Base-by-base conservation (phyloP, 768 basidiomycete species). In the Omphalotus guepiniiformis region DNA sequence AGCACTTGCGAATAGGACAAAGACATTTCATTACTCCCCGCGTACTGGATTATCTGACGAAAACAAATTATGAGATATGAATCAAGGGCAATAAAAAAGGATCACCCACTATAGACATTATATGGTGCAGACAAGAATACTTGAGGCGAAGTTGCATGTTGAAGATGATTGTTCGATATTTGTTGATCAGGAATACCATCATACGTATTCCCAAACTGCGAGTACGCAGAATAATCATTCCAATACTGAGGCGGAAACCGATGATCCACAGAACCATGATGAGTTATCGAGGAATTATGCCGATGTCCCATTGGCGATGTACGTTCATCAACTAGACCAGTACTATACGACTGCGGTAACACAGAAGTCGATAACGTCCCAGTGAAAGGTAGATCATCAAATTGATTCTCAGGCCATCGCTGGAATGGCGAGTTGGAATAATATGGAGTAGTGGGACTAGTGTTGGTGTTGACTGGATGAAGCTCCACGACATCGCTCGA, bases 301-400 rank as follows among this genome's bases (percentile, higher is more conserved):
- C 52, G 55, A 13, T 42, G 21, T 18, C 29, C 22, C 19, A 9
- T 49, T n/a, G 37, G 16, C 13, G 52, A 18, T 28, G 28, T 43
- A 29, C 73, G 68, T 32, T 78, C 77, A 51, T 81, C 82, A 2
- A 77, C 71, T 39, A 87, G 64, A 0, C 85, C 85, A 3, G 85
- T 85, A 64, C 83, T 87, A 59, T 86, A 88, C 55, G 83, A 68
- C 53, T 86, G 85, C 0, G 86, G 83, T 35, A 88, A 72, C 21
- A 85, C 83, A 1, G 84, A 82, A 15, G 86, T 88, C 18, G 86
- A 83, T 35, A 88, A 56, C 36, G 76, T 70, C 5, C 71, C 71
- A 19, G 72, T 59, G 56, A 73, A 72, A 45, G 63, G 49, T 66
- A 56, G 44, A 64, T 47, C 37, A 35, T 50, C 41, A 51, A 32